Evolutionary conservation across 139 green algal genomes (phyloP), one percentile per base, ranked within the genome.

Genomic region (Coelastrella sp.): DNA sequence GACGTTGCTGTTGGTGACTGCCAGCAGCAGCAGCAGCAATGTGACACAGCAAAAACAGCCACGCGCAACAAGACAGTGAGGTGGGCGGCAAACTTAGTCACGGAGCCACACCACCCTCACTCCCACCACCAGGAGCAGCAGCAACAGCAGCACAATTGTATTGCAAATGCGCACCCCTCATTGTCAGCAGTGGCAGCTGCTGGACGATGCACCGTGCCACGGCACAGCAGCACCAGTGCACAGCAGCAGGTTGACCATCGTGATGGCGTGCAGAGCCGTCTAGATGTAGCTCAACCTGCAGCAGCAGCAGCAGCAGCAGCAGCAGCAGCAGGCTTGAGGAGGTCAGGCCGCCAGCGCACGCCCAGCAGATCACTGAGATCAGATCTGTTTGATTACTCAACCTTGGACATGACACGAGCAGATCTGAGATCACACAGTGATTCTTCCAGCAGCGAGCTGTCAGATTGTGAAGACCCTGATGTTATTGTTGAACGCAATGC

Each of bases 251-350:
- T 10, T 47, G 32, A 47, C 32, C 1, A 47, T 47, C 32, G 32
- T 47, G 32, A 47, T 47, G 32, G 32, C 32, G 1, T 47, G 32
- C 32, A 47, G 32, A 47, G 32, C 61, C 0, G 61, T 71, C 8
- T 71, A 65, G 79, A 54, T 71, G 79, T 56, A 84, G 80, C 2
- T 71, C 8, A 19, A 65, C 54, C 79, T 71, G 79, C 79, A 84
- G 80, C 19, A 74, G 80, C 6, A 54, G 80, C n/a, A n/a, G n/a
- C n/a, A n/a, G n/a, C n/a, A n/a, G n/a, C n/a, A n/a, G n/a, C n/a
- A n/a, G n/a, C 7, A 7, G 17, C 22, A 7, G 58, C 59, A 86
- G 80, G n/a, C 47, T 14, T 86, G 59, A 60, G 22, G 74, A 57
- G 23, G 74, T 58, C 74, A 59, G 22, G n/a, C 23, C n/a, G 74